Base-by-base conservation (phyloP, 2,329 filamentous ascomycete species). In the Sporothrix humicola region DNA sequence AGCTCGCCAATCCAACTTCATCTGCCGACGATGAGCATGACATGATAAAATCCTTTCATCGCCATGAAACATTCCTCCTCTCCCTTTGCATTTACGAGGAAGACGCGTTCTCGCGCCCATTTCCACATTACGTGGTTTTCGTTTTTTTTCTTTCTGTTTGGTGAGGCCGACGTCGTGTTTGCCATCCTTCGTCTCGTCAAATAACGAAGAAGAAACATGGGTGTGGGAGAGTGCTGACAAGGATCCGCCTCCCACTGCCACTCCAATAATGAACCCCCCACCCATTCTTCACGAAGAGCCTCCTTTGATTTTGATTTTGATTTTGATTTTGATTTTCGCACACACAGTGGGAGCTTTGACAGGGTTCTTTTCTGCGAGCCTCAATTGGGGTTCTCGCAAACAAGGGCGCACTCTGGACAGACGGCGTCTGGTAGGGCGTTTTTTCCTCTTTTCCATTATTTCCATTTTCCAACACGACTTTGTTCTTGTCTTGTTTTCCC, bases 41-140 rank as follows among this genome's bases (percentile, higher is more conserved):
- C 15, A 3, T 4, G 42, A 26, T 6, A 15, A 46, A 23, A 65
- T 44, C 31, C 58, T 44, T 63, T 3, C 15, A 2, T 12, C 15
- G 5, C 37, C 31, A 65, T 44, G 42, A 48, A 48, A 65, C n/a
- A 65, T 23, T 12, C 42, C 61, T 65, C 42, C 23, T 23, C 5
- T 44, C 59, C 15, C 31, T 31, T n/a, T 66, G 20, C 61, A 65
- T 65, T 42, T 48, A 26, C 61, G 61, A 46, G 42, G n/a, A 65
- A 20, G 20, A 48, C 61, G 61, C 42, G 61, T 48, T 48, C 20
- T 37, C 31, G 31, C 42, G 61, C 61, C 12, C 26, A 20, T 48
- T 65, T 26, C 23, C 23, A 26, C 23, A 26, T 1, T n/a, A 23
- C 59, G 59, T 20, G 56, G 31, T 7, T 7, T 37, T 37, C 3